Base-by-base conservation (phyloP, 164 flowering plant genomes). In the Houttuynia cordata region DNA sequence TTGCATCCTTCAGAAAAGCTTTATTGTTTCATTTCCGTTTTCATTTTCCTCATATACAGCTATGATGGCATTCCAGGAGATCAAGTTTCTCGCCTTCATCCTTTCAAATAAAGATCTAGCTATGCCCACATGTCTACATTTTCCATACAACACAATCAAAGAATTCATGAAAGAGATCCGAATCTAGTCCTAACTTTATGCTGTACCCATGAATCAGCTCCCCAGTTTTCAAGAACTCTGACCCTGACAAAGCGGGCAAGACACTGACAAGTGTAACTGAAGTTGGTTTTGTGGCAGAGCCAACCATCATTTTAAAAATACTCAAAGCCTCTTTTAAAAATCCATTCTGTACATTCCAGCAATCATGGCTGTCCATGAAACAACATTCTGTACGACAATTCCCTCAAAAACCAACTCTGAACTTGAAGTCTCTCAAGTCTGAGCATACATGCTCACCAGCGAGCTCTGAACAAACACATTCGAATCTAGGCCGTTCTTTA, bases 11-110 rank as follows among this genome's bases (percentile, higher is more conserved):
- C 56, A 64, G 39, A 76, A 76, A 23, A 76, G 70, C 60, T 67
- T 71, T 51, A 74, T 59, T 14, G 78, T 78, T 10, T 68, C 57
- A 13, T 39, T 45, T 34, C 60, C 58, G 19, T 34, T 40, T 52
- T 49, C 66, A 41, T 70, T 74, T 64, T 69, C 73, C 53, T 64
- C 76, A 65, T 72, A 71, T 3, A 59, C 68, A 14, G 74, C 76
- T 51, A 77, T 74, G 70, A 74, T 65, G 40, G 72, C 69, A 56
- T 74, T 74, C 80, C 80, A 74, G 12, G 78, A 71, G n/a, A 72
- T 74, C 57, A 60, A 50, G 56, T 51, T 64, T 24, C 65, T 59
- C 7, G 30, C 52, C 37, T 21, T 56, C 70, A 74, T 74, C 51
- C 62, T 37, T 62, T 74, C 70, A 65, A 77, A 74, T 53, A 74